phyloP scores from a whole-genome alignment of 78 protist genomes.

The Diacronema lutheri region DNA sequence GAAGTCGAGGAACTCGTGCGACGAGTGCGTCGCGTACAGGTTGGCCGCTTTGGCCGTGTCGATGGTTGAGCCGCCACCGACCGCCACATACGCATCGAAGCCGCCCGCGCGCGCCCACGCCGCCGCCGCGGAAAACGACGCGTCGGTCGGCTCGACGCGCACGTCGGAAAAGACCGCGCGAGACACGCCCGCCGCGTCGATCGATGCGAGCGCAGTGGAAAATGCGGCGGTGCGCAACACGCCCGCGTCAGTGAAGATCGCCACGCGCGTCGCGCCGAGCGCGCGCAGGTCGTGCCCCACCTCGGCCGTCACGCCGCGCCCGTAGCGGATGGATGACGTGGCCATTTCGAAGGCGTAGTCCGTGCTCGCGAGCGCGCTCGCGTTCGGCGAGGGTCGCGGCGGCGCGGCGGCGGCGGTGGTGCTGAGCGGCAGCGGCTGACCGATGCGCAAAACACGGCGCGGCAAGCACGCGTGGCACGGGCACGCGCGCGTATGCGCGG shows the following conservation, averaged over 20 bases:
- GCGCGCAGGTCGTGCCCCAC: neutral
- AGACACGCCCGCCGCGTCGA: neutral
- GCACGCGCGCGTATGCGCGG: no score
- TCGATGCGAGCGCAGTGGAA: neutral
- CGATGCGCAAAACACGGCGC: no score
- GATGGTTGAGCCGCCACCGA: conserved; percentile 64
- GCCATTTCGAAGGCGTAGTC: conserved; percentile 19
- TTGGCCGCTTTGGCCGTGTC: conserved; percentile 76
- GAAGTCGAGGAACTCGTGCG: conserved; percentile 47
- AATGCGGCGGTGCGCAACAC: neutral
- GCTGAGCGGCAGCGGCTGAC: no score
- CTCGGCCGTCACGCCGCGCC: conserved; percentile 18
- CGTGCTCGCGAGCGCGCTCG: neutral
- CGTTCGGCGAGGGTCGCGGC: no score
- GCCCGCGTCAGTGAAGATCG: neutral
- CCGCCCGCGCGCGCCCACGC: neutral
- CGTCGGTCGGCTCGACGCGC: conserved; percentile 65
- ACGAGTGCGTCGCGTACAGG: conserved; percentile 56
- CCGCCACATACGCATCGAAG: conserved; percentile 59
- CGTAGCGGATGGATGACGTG: neutral
- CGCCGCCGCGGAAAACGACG: conserved; percentile 40
- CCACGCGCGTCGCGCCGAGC: neutral
- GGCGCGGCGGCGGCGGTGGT: no score
- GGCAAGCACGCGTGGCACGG: no score
- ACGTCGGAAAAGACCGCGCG: neutral